Evolutionary conservation across 257 asterid species (phyloP).

Genomic region (Fraxinus quadrangulata): DNA sequence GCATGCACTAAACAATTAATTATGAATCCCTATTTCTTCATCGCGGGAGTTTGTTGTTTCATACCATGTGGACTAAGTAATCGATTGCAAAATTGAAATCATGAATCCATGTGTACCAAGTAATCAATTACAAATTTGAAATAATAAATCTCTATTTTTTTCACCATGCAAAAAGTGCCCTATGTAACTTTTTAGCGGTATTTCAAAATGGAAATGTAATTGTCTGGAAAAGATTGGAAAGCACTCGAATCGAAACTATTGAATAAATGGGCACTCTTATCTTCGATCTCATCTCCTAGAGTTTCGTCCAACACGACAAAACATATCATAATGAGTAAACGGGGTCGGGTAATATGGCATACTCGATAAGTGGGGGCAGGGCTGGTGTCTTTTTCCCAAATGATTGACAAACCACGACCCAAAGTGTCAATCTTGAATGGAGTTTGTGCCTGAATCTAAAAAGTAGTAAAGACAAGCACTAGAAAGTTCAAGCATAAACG

Average conservation of each 20-base stretch:
- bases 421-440: not conserved
- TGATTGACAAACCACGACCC: not conserved
- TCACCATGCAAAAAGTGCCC: too few relatives aligned
- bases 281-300: too few relatives aligned
- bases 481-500: constrained; percentile 15
- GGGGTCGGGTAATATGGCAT: too few relatives aligned
- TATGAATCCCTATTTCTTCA: too few relatives aligned
- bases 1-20: too few relatives aligned
- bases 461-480: not conserved
- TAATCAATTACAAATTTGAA: not conserved
- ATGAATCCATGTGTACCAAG: too few relatives aligned
- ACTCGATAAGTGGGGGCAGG: not conserved
- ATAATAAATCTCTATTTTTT: not conserved
- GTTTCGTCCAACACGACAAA: not conserved
- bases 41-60: too few relatives aligned
- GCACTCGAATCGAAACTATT: not conserved
- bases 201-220: not conserved
- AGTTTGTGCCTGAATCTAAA: not conserved
- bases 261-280: too few relatives aligned
- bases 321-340: too few relatives aligned
- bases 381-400: not conserved
- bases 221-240: not conserved
- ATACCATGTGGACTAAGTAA: too few relatives aligned
- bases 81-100: too few relatives aligned
- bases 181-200: too few relatives aligned